These are phyloP conservation scores for Starmerella geochares DNA, from an alignment of 805 yeast genomes.

Conservation along the genomic window DNA sequence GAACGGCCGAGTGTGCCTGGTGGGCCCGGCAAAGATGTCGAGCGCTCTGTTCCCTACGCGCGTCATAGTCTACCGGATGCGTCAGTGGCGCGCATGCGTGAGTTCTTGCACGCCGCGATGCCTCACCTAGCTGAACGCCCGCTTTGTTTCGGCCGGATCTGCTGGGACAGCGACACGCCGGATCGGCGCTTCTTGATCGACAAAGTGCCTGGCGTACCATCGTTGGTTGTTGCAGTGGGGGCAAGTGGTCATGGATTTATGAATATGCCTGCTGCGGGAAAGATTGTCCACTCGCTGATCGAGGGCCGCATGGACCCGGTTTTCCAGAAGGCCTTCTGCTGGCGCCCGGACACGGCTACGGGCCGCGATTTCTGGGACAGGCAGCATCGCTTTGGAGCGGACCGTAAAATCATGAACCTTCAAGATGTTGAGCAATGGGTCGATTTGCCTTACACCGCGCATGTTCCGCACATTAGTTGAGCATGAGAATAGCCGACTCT, in stretches of 20 bases:
- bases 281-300: background rate
- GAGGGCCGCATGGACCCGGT: slow-evolving; percentile 4
- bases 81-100: background rate
- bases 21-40: background rate
- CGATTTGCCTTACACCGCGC: background rate
- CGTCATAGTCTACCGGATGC: background rate
- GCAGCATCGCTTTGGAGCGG: slow-evolving; percentile 1
- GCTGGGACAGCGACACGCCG: background rate
- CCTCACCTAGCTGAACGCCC: background rate
- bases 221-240: background rate
- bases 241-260: slow-evolving; percentile 4
- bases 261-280: slow-evolving; percentile 5
- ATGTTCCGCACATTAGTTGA: slow-evolving; percentile 1
- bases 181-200: background rate
- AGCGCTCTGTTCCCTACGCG: background rate
- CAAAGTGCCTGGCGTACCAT: background rate
- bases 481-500: background rate
- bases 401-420: background rate
- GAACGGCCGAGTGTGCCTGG: background rate
- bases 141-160: slow-evolving; percentile 3
- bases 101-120: background rate
- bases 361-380: slow-evolving; percentile 5
- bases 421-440: background rate
- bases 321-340: slow-evolving; percentile 2
- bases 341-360: slow-evolving; percentile 2